These are phyloP conservation scores for Candida tetrigidarum DNA, from an alignment of 1,139 yeast genomes.

Conservation along the genomic window DNA sequence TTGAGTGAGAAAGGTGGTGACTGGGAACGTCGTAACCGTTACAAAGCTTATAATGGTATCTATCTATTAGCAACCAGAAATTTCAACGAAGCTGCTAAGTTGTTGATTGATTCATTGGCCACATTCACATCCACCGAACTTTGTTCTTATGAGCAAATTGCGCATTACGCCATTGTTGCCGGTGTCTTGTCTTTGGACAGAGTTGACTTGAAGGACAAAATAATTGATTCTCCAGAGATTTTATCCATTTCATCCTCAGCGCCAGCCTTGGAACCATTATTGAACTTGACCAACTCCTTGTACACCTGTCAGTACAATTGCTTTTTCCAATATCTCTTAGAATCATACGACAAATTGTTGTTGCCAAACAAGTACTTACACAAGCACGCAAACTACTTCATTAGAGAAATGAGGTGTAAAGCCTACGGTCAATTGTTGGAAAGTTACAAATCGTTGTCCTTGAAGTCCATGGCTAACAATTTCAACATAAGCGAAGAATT, in stretches of 20 bases:
- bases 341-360: constrained; percentile 76
- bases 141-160: constrained; percentile 87
- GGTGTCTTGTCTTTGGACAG: constrained; percentile 86
- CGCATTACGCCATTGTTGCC: constrained; percentile 83
- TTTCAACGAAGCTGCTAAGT: constrained; percentile 78
- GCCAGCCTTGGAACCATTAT: constrained; percentile 76
- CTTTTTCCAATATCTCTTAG: constrained; percentile 78
- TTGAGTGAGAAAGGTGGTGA: constrained; percentile 97
- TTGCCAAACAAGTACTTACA: constrained; percentile 75
- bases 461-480: constrained; percentile 92
- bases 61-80: constrained; percentile 84
- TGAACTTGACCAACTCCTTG: constrained; percentile 81
- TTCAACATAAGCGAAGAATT: constrained; percentile 89
- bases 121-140: constrained; percentile 97
- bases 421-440: constrained; percentile 95
- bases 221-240: constrained; percentile 94
- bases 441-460: constrained; percentile 87
- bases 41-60: constrained; percentile 89
- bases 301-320: constrained; percentile 88
- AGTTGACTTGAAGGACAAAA: constrained; percentile 79
- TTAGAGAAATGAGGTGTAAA: constrained; percentile 93
- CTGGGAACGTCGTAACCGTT: constrained; percentile 98
- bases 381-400: constrained; percentile 80
- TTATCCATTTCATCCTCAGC: constrained; percentile 78
- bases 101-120: constrained; percentile 88